phyloP scores from a whole-genome alignment of 2,329 filamentous ascomycete genomes.

The Camillea tinctor region DNA sequence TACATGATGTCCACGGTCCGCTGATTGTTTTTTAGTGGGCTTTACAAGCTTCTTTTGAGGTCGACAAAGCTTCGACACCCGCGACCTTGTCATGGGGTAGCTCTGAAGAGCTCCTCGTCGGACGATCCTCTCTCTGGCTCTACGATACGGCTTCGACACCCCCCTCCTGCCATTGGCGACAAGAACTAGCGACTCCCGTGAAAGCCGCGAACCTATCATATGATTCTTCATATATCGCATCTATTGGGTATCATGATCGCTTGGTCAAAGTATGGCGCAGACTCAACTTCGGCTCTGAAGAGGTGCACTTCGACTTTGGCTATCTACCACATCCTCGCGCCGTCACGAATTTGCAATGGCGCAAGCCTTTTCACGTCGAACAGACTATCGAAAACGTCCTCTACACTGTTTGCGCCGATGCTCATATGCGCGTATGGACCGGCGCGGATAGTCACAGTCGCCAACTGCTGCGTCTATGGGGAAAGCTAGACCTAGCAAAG shows the following conservation, averaged over 20 bases:
- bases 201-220: conserved; percentile 79
- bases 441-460: conserved; percentile 69
- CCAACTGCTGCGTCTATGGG: conserved; percentile 76
- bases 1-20: conserved; percentile 6
- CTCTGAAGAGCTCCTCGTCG: conserved; percentile 80
- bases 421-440: conserved; percentile 79
- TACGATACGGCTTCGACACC: conserved; percentile 53
- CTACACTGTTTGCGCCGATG: conserved; percentile 84
- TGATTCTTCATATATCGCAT: conserved; percentile 84
- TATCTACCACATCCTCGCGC: conserved; percentile 83
- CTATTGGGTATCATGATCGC: conserved; percentile 73
- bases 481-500: conserved; percentile 71
- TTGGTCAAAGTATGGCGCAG: conserved; percentile 92
- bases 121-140: conserved; percentile 67
- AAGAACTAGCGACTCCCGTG: conserved; percentile 67
- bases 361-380: conserved; percentile 71
- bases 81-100: conserved; percentile 78
- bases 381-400: conserved; percentile 83
- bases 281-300: conserved; percentile 76
- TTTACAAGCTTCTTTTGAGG: conserved; percentile 60
- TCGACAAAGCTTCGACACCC: conserved; percentile 48
- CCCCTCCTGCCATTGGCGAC: conserved; percentile 68
- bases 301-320: conserved; percentile 84
- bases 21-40: conserved; percentile 51
- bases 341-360: conserved; percentile 86